Evolutionary conservation across 2,329 filamentous ascomycete genomes (phyloP), one percentile per base, ranked within the genome.

Genomic region (Fusarium sp.): DNA sequence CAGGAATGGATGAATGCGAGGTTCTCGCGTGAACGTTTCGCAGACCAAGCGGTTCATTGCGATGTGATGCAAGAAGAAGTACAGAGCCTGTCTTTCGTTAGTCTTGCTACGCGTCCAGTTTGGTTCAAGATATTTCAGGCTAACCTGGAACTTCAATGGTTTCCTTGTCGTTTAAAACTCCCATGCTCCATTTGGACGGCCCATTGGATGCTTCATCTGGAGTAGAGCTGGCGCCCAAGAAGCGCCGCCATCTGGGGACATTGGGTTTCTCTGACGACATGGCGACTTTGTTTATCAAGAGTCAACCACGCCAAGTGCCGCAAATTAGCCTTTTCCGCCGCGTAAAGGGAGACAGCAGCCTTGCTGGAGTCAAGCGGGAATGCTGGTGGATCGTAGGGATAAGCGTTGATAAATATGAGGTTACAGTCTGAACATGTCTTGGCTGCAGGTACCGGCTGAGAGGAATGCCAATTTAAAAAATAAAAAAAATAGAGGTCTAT

Each of bases 121-220:
- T 8, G 21, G n/a, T 23, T 42, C 10, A 9, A 10, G 9, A 13
- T 11, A 14, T 19, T 43, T 19, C 25, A 4, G 17, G 19, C 83
- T 62, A 78, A 93, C 91, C 92, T 65, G 93, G 93, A 11, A 97
- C 93, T 76, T 96, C 91, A 61, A 95, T 90, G 0, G 93, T 97
- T 53, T 88, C 75, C 43, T 79, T 85, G 68, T 95, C 92, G 70
- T 92, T 93, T 62, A 97, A 75, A 23, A 97, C 91, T n/a, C 93
- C 93, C 78, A 96, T 79, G 44, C 79, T 83, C 85, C 84, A 87
- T 75, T 72, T 82, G 7, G 79, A 71, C 23, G 66, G 70, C 8
- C 58, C 61, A 14, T n/a, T 33, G 31, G 53, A 49, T 13, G 48
- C 39, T 37, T 56, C 58, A 31, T 61, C 55, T 25, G 55, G 54